These are phyloP conservation scores for Flaveria robusta DNA, from an alignment of 129 eudicot genomes.

Conservation along the genomic window DNA sequence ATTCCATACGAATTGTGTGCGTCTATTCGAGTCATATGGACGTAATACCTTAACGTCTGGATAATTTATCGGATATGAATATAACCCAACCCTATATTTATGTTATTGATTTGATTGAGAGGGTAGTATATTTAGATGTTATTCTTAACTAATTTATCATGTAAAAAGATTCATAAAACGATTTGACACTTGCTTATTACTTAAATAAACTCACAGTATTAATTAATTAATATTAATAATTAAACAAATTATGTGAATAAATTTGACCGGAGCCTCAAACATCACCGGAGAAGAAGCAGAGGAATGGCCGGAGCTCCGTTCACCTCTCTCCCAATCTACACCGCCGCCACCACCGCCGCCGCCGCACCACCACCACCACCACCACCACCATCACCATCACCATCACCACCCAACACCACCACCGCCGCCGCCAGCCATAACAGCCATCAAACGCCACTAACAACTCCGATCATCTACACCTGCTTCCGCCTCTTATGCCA, in stretches of 20 bases:
- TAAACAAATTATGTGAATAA: neutral
- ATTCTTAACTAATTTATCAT: too few relatives aligned
- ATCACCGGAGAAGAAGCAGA: neutral
- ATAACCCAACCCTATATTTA: too few relatives aligned
- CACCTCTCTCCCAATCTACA: slow-evolving; percentile 37
- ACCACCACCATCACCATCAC: slow-evolving; percentile 18
- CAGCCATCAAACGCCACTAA: slow-evolving; percentile 33
- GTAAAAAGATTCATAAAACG: too few relatives aligned
- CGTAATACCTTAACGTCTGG: too few relatives aligned
- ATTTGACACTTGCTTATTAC: too few relatives aligned
- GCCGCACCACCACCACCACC: slow-evolving; percentile 15
- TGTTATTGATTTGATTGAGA: too few relatives aligned
- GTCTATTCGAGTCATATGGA: too few relatives aligned
- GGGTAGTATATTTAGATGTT: too few relatives aligned
- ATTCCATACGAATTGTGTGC: too few relatives aligned
- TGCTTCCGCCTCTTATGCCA: slow-evolving; percentile 68
- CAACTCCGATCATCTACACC: slow-evolving; percentile 41
- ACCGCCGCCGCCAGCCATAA: slow-evolving; percentile 3
- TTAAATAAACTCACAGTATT: too few relatives aligned
- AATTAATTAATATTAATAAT: too few relatives aligned
- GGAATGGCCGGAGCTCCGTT: slow-evolving; percentile 23
- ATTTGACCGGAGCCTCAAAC: slow-evolving; percentile 7
- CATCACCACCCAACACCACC: slow-evolving; percentile 23
- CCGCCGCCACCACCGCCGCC: slow-evolving; percentile 36
- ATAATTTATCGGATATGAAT: too few relatives aligned